A percentile compares a stretch with the other conserved stretches of the same genome.
phyloP scores from a whole-genome alignment of 306 rosid genomes.

The Quercus dentata region DNA sequence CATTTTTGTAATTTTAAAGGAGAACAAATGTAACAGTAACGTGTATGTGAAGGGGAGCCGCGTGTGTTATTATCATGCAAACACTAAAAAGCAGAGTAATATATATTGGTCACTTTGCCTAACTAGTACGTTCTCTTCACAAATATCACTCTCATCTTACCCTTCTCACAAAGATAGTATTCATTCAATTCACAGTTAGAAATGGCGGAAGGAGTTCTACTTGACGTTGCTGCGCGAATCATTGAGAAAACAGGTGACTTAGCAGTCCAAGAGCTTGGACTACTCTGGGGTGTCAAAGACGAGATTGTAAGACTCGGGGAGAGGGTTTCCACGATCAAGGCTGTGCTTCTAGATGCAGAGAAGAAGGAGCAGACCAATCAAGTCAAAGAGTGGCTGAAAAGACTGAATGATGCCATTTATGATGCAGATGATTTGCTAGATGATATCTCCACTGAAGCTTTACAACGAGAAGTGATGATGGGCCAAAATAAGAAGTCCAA shows the following conservation, averaged over 20 bases:
- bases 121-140: too few species aligned
- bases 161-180: too few species aligned
- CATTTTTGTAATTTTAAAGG: too few species aligned
- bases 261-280: not conserved
- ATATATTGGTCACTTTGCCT: too few species aligned
- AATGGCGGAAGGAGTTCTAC: too few species aligned
- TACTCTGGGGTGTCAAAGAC: not conserved
- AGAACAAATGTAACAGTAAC: too few species aligned
- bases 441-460: not conserved
- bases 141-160: too few species aligned
- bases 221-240: too few species aligned
- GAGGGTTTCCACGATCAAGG: not conserved
- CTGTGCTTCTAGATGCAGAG: not conserved
- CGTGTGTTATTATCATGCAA: too few species aligned
- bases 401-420: not conserved
- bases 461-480: not conserved
- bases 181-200: too few species aligned
- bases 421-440: not conserved
- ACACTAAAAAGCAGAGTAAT: too few species aligned
- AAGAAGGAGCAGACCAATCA: not conserved
- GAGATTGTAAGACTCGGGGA: rapidly evolving
- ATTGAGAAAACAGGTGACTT: not conserved
- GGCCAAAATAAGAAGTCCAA: not conserved
- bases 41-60: too few species aligned
- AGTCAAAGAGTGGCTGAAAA: not conserved